Evolutionary conservation across 2,329 filamentous ascomycete genomes (phyloP).

Genomic region (Fusarium kyushuense): DNA sequence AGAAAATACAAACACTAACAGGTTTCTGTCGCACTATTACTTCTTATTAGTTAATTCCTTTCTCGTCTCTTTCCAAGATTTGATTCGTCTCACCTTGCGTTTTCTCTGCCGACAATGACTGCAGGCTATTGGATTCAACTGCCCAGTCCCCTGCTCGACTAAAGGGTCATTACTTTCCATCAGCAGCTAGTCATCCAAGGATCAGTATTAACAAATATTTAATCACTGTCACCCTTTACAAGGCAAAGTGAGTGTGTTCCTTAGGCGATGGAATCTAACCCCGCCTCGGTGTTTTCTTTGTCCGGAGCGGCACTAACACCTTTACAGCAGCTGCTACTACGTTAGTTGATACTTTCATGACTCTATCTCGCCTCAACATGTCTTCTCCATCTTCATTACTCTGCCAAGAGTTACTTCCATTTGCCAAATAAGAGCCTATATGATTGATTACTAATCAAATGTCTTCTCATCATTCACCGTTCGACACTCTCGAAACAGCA

Average conservation of each 20-base stretch:
- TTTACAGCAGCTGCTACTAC: background rate
- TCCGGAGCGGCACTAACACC: conserved; percentile 36
- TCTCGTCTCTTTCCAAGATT: background rate
- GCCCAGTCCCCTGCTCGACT: conserved; percentile 21
- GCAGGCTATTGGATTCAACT: conserved; percentile 51
- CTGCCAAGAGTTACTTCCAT: background rate
- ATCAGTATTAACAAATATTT: background rate
- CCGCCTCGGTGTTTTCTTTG: conserved; percentile 48
- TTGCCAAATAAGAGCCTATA: background rate
- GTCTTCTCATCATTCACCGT: conserved; percentile 49
- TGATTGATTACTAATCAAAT: conserved; percentile 23
- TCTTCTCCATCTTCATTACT: background rate
- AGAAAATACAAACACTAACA: conserved; percentile 13
- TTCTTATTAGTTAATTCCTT: background rate
- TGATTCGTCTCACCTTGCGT: conserved; percentile 45
- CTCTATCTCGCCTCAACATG: background rate
- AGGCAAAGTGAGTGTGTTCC: background rate
- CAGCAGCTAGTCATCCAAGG: conserved; percentile 8
- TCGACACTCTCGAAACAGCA: conserved; percentile 47
- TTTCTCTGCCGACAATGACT: conserved; percentile 52
- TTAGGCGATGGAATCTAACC: conserved; percentile 24
- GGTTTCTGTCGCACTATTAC: conserved; percentile 38
- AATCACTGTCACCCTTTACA: background rate
- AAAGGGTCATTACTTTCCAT: conserved; percentile 34
- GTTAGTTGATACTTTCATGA: background rate